Conservation (phyloP, 2,329 filamentous ascomycete genomes). For the Cytospora mali region DNA sequence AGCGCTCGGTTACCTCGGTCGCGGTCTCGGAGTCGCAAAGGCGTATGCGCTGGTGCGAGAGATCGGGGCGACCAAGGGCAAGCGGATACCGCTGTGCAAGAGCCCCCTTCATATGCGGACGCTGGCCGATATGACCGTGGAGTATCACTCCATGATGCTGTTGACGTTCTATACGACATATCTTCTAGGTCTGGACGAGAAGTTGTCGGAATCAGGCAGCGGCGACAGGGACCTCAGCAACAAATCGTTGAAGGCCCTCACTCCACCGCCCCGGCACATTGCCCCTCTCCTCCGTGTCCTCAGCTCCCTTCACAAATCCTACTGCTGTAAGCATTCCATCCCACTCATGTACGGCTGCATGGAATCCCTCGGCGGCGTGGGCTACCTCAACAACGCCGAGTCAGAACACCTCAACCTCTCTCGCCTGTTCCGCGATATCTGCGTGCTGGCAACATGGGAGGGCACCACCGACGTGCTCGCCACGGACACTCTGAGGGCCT, state of each 20-base stretch:
- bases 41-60: slow-evolving; percentile 61
- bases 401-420: slow-evolving; percentile 68
- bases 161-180: slow-evolving; percentile 57
- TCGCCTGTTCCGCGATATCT: slow-evolving; percentile 65
- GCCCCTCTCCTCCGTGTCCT: slow-evolving; percentile 56
- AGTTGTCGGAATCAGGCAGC: slow-evolving; percentile 28
- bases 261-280: slow-evolving; percentile 39
- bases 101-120: slow-evolving; percentile 61
- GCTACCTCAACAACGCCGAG: slow-evolving; percentile 64
- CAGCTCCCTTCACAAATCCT: slow-evolving; percentile 63
- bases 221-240: slow-evolving; percentile 32
- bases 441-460: slow-evolving; percentile 60
- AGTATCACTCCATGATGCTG: slow-evolving; percentile 60
- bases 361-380: slow-evolving; percentile 67
- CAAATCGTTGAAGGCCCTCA: slow-evolving; percentile 33
- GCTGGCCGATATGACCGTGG: slow-evolving; percentile 56
- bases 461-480: slow-evolving; percentile 73
- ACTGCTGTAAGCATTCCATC: slow-evolving; percentile 54
- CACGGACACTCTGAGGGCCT: slow-evolving; percentile 49
- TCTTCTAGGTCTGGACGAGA: slow-evolving; percentile 57
- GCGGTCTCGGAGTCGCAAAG: slow-evolving; percentile 59
- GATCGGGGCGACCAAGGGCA: slow-evolving; percentile 48
- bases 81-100: slow-evolving; percentile 51
- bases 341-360: slow-evolving; percentile 59
- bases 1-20: slow-evolving; percentile 55